These are phyloP conservation scores for Hericium rajendrae DNA, from an alignment of 768 basidiomycete species.

Conservation along the genomic window DNA sequence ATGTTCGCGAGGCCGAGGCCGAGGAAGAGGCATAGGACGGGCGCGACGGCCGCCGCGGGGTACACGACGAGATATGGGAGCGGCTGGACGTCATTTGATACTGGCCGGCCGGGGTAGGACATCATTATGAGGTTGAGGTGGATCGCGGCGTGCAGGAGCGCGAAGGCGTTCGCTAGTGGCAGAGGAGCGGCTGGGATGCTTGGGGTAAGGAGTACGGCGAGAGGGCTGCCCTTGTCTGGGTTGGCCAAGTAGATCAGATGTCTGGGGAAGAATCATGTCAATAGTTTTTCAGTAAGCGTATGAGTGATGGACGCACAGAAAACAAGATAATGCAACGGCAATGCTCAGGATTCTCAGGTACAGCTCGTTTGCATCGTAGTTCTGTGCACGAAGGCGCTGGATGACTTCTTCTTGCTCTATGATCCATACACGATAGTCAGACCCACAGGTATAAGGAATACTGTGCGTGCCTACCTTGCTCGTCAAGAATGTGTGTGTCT, in stretches of 20 bases:
- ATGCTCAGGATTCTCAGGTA: constrained; percentile 31
- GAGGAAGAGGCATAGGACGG: constrained; percentile 25
- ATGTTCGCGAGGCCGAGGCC: constrained; percentile 5
- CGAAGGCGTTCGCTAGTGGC: constrained; percentile 5
- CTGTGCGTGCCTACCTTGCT: background rate
- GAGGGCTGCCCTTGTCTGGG: constrained; percentile 30
- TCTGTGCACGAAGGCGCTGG: constrained; percentile 34
- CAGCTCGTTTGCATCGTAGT: constrained; percentile 31
- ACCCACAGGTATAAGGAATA: background rate
- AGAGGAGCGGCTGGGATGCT: background rate
- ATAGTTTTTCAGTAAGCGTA: background rate
- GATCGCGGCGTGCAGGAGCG: constrained; percentile 15
- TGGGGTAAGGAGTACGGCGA: constrained; percentile 32
- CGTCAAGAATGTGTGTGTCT: background rate
- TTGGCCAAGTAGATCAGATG: constrained; percentile 39
- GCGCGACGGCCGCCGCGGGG: constrained; percentile 37
- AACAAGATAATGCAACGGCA: background rate
- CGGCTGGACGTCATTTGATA: background rate
- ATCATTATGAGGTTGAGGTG: constrained; percentile 1
- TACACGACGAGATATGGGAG: constrained; percentile 5
- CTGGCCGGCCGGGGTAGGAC: background rate
- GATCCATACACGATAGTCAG: background rate
- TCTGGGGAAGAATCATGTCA: constrained; percentile 22
- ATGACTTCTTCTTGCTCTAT: constrained; percentile 57
- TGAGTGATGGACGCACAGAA: constrained; percentile 5